A percentile compares a stretch with the other conserved stretches of the same genome.
phyloP scores from a whole-genome alignment of 352 stramenopile genomes.

The Globisporangium parvum region DNA sequence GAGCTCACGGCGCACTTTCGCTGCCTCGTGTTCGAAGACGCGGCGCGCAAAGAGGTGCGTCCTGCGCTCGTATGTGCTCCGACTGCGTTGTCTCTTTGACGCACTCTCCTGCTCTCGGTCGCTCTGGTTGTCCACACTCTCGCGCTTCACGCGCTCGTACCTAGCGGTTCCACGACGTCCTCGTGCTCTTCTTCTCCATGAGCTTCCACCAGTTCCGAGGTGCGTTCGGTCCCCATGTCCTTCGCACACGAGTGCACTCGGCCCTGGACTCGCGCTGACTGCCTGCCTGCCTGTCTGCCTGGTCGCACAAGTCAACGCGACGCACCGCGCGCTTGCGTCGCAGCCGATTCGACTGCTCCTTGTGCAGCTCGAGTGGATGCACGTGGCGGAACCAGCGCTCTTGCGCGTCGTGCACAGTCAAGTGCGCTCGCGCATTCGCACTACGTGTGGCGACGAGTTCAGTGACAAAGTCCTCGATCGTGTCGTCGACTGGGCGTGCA shows the following conservation, averaged over 20 bases:
- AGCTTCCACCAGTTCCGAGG: slow-evolving; percentile 59
- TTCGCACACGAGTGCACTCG: not conserved
- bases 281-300: not conserved
- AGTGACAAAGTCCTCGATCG: slow-evolving; percentile 34
- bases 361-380: slow-evolving; percentile 53
- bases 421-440: slow-evolving; percentile 40
- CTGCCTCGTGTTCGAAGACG: slow-evolving; percentile 50
- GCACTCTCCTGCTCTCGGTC: not conserved
- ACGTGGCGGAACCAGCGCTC: slow-evolving; percentile 43
- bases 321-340: slow-evolving; percentile 44
- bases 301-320: slow-evolving; percentile 26
- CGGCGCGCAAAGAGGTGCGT: slow-evolving; percentile 15
- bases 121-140: not conserved
- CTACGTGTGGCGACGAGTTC: slow-evolving; percentile 46
- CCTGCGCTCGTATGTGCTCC: not conserved
- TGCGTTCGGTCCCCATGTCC: not conserved
- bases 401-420: slow-evolving; percentile 47
- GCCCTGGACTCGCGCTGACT: not conserved
- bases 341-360: slow-evolving; percentile 40
- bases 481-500: slow-evolving; percentile 45
- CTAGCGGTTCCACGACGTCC: slow-evolving; percentile 51
- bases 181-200: slow-evolving; percentile 69
- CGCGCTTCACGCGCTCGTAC: not conserved
- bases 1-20: slow-evolving; percentile 44
- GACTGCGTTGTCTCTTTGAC: not conserved